A percentile compares a stretch with the other conserved stretches of the same genome.
phyloP scores from a whole-genome alignment of 768 basidiomycete species.

The Auriscalpium microsporum region DNA sequence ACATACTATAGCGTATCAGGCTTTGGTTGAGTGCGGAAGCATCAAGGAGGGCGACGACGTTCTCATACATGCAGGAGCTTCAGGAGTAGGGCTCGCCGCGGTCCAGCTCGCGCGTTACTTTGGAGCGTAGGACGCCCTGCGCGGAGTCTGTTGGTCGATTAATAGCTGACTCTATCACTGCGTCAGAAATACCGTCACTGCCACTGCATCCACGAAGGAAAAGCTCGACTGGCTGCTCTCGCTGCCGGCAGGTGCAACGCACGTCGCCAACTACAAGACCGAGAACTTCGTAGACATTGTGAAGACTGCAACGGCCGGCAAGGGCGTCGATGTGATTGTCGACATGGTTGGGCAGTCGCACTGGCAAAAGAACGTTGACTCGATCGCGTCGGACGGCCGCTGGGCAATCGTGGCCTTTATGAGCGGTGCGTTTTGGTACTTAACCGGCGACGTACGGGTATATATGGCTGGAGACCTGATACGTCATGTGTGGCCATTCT shows the following conservation, averaged over 20 bases:
- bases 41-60: conserved; percentile 65
- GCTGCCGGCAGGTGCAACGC: conserved; percentile 61
- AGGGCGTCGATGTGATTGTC: conserved; percentile 76
- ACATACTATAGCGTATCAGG: conserved; percentile 50
- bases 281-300: conserved; percentile 72
- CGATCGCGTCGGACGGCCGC: conserved; percentile 61
- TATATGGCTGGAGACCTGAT: neutral
- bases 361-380: conserved; percentile 64
- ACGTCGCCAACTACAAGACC: conserved; percentile 78
- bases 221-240: conserved; percentile 72
- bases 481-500: neutral
- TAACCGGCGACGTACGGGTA: too few species aligned
- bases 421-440: conserved; percentile 46
- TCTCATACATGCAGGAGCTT: conserved; percentile 85
- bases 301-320: conserved; percentile 54
- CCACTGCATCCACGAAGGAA: conserved; percentile 78
- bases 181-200: conserved; percentile 57
- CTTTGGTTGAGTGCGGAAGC: conserved; percentile 57
- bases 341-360: conserved; percentile 78
- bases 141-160: conserved; percentile 3
- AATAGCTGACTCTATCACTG: neutral
- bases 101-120: conserved; percentile 75
- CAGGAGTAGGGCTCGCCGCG: conserved; percentile 83
- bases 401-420: conserved; percentile 62
- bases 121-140: conserved; percentile 50